Evolutionary conservation across 768 basidiomycete genomes (phyloP).

Genomic region (Rubroboletus satanas): DNA sequence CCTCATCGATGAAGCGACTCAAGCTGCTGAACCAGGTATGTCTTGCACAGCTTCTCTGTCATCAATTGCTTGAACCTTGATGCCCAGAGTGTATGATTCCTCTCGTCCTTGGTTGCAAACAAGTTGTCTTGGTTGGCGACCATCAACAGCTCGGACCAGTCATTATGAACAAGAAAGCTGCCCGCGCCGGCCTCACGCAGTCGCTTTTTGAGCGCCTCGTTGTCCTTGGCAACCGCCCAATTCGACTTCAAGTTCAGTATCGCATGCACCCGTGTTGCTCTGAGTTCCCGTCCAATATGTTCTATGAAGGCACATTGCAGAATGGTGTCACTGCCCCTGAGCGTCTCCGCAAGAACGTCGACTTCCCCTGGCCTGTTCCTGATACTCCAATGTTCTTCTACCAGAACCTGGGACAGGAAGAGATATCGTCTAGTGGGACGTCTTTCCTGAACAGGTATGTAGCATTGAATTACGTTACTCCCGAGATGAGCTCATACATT

Average conservation of each 20-base stretch:
- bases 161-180: slow-evolving; percentile 99
- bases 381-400: slow-evolving; percentile 99
- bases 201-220: slow-evolving; percentile 98
- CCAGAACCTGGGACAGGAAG: slow-evolving; percentile 97
- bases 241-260: slow-evolving; percentile 98
- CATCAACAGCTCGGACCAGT: slow-evolving; percentile 97
- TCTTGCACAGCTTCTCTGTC: not conserved
- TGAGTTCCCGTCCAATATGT: slow-evolving; percentile 99
- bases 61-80: slow-evolving; percentile 8
- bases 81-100: slow-evolving; percentile 96
- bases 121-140: slow-evolving; percentile 96
- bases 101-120: slow-evolving; percentile 95
- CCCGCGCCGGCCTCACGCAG: slow-evolving; percentile 96
- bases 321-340: slow-evolving; percentile 99
- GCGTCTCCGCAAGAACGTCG: slow-evolving; percentile 93
- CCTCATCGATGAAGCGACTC: slow-evolving; percentile 97
- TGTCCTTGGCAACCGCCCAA: slow-evolving; percentile 91
- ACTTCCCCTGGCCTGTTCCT: slow-evolving; percentile 97
- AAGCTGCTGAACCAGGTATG: slow-evolving; percentile 93
- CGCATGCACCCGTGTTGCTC: slow-evolving; percentile 99
- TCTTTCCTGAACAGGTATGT: slow-evolving; percentile 89
- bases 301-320: slow-evolving; percentile 98
- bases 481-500: slow-evolving; percentile 4
- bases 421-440: slow-evolving; percentile 97
- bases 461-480: not conserved